phyloP scores from a whole-genome alignment of 2,329 filamentous ascomycete species.

The Calonectria pseudoturangicola region DNA sequence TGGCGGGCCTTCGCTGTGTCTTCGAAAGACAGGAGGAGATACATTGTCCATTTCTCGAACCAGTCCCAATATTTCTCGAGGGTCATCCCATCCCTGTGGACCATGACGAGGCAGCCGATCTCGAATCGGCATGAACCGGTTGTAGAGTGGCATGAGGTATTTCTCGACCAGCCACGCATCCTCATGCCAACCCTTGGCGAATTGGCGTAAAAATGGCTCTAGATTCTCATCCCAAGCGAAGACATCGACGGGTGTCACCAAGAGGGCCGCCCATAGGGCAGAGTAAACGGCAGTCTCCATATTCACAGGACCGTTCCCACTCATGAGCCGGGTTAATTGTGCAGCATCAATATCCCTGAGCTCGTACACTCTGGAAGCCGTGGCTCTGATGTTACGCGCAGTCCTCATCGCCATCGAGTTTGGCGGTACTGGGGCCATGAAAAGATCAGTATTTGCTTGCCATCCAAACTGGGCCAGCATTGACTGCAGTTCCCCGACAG shows the following conservation, averaged over 20 bases:
- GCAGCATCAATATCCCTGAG: slow-evolving; percentile 54
- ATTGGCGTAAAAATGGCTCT: slow-evolving; percentile 75
- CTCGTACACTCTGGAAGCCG: slow-evolving; percentile 65
- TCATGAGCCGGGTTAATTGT: slow-evolving; percentile 59
- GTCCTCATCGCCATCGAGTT: slow-evolving; percentile 84
- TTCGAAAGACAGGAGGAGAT: slow-evolving; percentile 60
- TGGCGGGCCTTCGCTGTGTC: slow-evolving; percentile 50
- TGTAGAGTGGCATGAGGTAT: slow-evolving; percentile 78
- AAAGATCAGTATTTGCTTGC: slow-evolving; percentile 65
- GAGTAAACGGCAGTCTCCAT: slow-evolving; percentile 79
- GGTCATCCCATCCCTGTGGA: slow-evolving; percentile 55
- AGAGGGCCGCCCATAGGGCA: slow-evolving; percentile 81
- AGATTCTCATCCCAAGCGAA: slow-evolving; percentile 77
- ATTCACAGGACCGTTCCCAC: slow-evolving; percentile 64
- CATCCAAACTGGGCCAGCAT: slow-evolving; percentile 73
- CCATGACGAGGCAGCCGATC: slow-evolving; percentile 54
- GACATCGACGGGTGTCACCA: slow-evolving; percentile 69
- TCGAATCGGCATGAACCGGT: slow-evolving; percentile 61
- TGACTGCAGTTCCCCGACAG: slow-evolving; percentile 73
- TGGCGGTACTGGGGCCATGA: slow-evolving; percentile 78
- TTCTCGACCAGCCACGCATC: slow-evolving; percentile 83
- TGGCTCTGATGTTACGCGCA: slow-evolving; percentile 85
- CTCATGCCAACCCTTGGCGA: slow-evolving; percentile 68
- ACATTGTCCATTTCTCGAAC: slow-evolving; percentile 67
- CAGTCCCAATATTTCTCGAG: slow-evolving; percentile 56